Base-by-base conservation (phyloP, 371 early-diverging fungal species). In the Coemansia sp. region DNA sequence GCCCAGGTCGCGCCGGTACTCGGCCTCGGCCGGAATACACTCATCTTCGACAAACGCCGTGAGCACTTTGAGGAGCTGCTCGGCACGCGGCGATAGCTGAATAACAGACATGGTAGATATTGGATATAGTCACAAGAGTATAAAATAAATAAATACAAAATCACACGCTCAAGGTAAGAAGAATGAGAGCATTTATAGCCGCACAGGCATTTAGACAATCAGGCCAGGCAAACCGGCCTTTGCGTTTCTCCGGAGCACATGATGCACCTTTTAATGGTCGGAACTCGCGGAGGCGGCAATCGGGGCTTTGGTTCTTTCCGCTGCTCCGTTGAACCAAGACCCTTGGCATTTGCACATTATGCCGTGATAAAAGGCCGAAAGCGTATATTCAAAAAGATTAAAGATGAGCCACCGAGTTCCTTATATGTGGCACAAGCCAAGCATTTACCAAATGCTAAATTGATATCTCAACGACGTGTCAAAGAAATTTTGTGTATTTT, bases 1-100 rank as follows among this genome's bases (percentile, higher is more conserved):
- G 21, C 90, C 90, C 68, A 94, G 81, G 78, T 92, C 94, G 50
- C 81, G 64, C 59, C 85, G 84, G 75, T 83, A 94, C 18, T 86
- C 67, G 59, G 82, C 75, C 78, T 96, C 96, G 53, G 94, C 94
- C 22, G 98, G 98, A 81, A 97, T 89, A 80, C 98, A 97, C 61
- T 95, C 97, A 74, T 91, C 87, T 89, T 95, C 64, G 26, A 72
- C 79, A 51, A 76, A 82, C 26, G 70, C 69, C 37, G 60, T 53
- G 11, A 80, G 70, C 16, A 42, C 54, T 16, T 66, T 37, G 59
- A 59, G 55, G 55, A 69, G 79, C 67, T 68, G 54, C 52, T 79
- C 55, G 18, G 58, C 79, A 4, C 79, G 56, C 18, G 79, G 79
- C 29, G 79, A 79, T 16, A 79, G 62, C 60, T 70, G 63, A 1